phyloP scores from a whole-genome alignment of 2,329 filamentous ascomycete species.

The Myotisia sp. region DNA sequence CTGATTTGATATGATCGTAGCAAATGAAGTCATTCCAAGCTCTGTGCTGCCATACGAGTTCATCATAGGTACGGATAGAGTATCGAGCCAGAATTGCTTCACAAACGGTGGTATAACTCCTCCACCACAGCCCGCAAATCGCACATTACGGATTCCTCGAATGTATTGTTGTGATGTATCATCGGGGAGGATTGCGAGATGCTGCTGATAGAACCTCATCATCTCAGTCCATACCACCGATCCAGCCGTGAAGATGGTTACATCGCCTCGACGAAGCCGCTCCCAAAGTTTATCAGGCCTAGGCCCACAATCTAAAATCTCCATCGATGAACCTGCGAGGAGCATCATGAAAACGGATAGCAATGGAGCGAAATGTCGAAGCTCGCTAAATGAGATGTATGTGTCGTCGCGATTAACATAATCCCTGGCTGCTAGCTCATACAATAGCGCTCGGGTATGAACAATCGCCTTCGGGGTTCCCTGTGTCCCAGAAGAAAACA shows the following conservation, averaged over 20 bases:
- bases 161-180: constrained; percentile 4
- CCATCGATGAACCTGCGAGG: not conserved
- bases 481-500: constrained; percentile 35
- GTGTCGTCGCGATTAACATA: not conserved
- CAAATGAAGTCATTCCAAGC: not conserved
- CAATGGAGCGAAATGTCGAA: no score
- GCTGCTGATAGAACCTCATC: constrained; percentile 10
- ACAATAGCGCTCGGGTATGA: not conserved
- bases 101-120: constrained; percentile 1
- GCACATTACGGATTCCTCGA: constrained; percentile 4
- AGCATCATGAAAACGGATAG: not conserved
- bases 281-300: not conserved
- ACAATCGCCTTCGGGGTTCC: constrained; percentile 30
- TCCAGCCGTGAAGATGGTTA: not conserved
- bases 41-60: constrained; percentile 3
- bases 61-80: constrained; percentile 1
- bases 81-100: constrained; percentile 4
- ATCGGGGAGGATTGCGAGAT: constrained; percentile 4
- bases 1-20: not conserved
- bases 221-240: constrained; percentile 1
- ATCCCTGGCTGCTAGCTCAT: no score
- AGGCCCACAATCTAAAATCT: constrained; percentile 2
- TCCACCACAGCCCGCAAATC: constrained; percentile 3
- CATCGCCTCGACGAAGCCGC: not conserved
- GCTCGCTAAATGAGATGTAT: not conserved